Evolutionary conservation across 352 stramenopile species (phyloP), one percentile per base, ranked within the genome.

Genomic region (Phytopythium litorale): DNA sequence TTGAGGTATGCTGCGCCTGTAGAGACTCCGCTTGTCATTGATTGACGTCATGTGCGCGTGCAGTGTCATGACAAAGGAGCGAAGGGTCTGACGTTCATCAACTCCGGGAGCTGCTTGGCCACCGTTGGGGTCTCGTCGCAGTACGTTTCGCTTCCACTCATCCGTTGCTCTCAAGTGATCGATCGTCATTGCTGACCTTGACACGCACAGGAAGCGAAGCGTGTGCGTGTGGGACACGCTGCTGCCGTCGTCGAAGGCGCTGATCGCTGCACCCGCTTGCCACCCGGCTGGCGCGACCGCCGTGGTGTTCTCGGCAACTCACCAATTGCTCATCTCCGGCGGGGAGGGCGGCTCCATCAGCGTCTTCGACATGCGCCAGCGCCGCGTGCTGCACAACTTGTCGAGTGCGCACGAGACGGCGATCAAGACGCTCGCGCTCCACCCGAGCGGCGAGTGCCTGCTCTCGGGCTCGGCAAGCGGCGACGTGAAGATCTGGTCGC

Each of bases 401-500:
- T 86, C 85, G 30, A 89, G 84, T 37, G 87, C 87, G 4, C 87
- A 96, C 49, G 86, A 96, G 64, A 94, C 85, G 8, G 74, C 83
- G 8, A 91, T 96, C 71, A 94, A 85, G 61, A 92, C 79, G 43
- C 68, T 96, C 9, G 83, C 78, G 49, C 46, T 94, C 42, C 87
- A 96, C 35, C 84, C 87, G 25, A 87, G 79, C 33, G 83, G 85
- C 6, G 72, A 86, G n/a, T 96, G 84, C 45, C 70, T 96, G 52
- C 73, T 96, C 9, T 94, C 87, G 18, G 87, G 87, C 8, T 94
- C 87, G 1, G 82, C 87, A 28, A 84, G 81, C 21, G 87, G 87
- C 7, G 87, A 94, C 56, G 73, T 96, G 49, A 96, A 96, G 73
- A 93, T 96, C 54, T 96, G 87, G 87, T 91, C 87, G 16, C 64